Base-by-base conservation (phyloP, 768 basidiomycete genomes). In the Russula brevipes region DNA sequence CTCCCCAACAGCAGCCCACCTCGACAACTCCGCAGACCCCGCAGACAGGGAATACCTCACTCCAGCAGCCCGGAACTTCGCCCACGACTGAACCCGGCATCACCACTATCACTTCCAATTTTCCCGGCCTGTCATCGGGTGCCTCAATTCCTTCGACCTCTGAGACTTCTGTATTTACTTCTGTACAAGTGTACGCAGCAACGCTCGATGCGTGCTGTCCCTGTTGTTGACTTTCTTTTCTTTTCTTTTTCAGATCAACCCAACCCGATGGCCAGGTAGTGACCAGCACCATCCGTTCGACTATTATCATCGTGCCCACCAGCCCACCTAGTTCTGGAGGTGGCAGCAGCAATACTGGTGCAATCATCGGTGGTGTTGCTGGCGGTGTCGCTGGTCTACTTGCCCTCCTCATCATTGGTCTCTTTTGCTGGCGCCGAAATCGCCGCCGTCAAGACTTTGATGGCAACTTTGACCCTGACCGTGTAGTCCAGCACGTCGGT, bases 401-500 rank as follows among this genome's bases (percentile, higher is more conserved):
- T 41, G 45, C 71, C 38, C 42, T 69, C 42, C 65, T 75, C 42
- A 36, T 74, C n/a, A 53, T 70, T 42, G 68, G 69, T 24, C 59
- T 74, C 10, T 61, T 72, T 35, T 64, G 71, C 61, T 75, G 73
- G 70, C 71, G 72, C 46, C 70, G 70, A 24, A 69, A 72, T 38
- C 64, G 61, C 49, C 57, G 51, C n/a, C 65, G 69, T 39, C 75
- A 79, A 60, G 80, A 81, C 33, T 81, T 81, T 51, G 80, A 81
- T 59, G 80, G 80, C 55, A 74, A 81, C 72, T 81, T 81, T 61
- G 80, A 81, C 44, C 80, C 80, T 0, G 80, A 81, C 62, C 76
- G 75, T 5, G 75, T 81, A 46, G 64, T 74, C 2, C 70, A 69
- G 11, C 73, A 72, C 38, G 41, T 16, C n/a, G 72, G 54, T 38